phyloP scores from a whole-genome alignment of 306 rosid genomes.

The Trifolium dubium region DNA sequence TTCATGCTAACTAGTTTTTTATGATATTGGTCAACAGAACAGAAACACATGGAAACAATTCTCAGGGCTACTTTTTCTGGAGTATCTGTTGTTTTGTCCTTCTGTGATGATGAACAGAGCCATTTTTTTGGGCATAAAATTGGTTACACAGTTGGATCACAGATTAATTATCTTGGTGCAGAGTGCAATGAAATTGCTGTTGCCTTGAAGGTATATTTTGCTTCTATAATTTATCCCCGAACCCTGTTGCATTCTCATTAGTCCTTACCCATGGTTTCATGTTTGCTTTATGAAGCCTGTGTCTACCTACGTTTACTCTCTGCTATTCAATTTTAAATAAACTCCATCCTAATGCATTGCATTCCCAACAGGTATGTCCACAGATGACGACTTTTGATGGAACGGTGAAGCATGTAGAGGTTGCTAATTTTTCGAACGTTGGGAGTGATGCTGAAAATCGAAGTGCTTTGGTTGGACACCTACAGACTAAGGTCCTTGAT shows the following conservation, averaged over 20 bases:
- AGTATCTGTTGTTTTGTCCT: constrained; percentile 73
- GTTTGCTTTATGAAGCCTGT: constrained; percentile 34
- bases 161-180: constrained; percentile 61
- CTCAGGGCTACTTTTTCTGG: constrained; percentile 80
- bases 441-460: constrained; percentile 50
- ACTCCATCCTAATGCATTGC: constrained; percentile 44
- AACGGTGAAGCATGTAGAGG: constrained; percentile 60
- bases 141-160: constrained; percentile 44
- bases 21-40: constrained; percentile 58
- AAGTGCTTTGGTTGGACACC: constrained; percentile 49
- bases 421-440: constrained; percentile 59
- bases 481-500: constrained; percentile 71
- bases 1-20: constrained; percentile 37
- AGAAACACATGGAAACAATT: constrained; percentile 87
- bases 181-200: constrained; percentile 68
- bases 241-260: constrained; percentile 10
- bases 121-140: constrained; percentile 41
- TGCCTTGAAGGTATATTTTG: constrained; percentile 65
- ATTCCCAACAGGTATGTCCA: constrained; percentile 67
- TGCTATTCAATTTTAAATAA: constrained; percentile 38
- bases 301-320: constrained; percentile 34
- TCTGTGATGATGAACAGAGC: constrained; percentile 58
- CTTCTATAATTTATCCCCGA: constrained; percentile 8
- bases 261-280: constrained; percentile 31
- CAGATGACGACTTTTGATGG: constrained; percentile 66